Conservation (phyloP, 1,139 yeast genomes). For the Spathaspora sp. region DNA sequence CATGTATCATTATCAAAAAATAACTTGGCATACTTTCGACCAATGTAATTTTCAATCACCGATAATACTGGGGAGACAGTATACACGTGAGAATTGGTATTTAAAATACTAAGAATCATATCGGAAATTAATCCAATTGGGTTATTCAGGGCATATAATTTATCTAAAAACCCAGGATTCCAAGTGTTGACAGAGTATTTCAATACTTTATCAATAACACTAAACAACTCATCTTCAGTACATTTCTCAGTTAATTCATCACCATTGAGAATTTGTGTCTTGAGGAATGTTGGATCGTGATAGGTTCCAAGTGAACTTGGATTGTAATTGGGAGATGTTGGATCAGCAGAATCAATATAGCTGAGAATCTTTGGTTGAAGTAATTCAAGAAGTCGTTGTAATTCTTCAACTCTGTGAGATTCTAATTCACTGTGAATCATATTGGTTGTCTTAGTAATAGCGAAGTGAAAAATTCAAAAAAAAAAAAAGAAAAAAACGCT, state of each 20-base stretch:
- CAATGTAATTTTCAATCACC: constrained; percentile 68
- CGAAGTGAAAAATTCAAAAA: background rate
- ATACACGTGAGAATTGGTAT: constrained; percentile 84
- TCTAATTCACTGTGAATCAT: constrained; percentile 23
- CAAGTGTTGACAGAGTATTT: constrained; percentile 78
- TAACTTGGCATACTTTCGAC: constrained; percentile 64
- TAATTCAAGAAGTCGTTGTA: constrained; percentile 31
- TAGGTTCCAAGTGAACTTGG: constrained; percentile 37
- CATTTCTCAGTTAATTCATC: constrained; percentile 20
- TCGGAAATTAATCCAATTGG: constrained; percentile 83
- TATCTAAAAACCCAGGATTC: constrained; percentile 86
- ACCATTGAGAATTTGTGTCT: constrained; percentile 17
- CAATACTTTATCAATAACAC: constrained; percentile 57
- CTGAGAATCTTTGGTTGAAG: constrained; percentile 39
- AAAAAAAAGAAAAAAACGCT: too few species aligned
- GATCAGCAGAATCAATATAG: constrained; percentile 37
- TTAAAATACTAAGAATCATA: constrained; percentile 63
- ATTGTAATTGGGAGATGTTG: constrained; percentile 25
- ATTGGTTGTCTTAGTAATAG: background rate
- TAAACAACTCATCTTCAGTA: constrained; percentile 31
- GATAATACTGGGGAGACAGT: constrained; percentile 85
- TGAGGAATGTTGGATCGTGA: constrained; percentile 36
- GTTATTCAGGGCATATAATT: constrained; percentile 79
- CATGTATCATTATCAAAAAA: constrained; percentile 54
- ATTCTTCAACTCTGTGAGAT: constrained; percentile 36